Evolutionary conservation across 805 yeast species (phyloP), one percentile per base, ranked within the genome.

Genomic region (Clavispora vitiphila): DNA sequence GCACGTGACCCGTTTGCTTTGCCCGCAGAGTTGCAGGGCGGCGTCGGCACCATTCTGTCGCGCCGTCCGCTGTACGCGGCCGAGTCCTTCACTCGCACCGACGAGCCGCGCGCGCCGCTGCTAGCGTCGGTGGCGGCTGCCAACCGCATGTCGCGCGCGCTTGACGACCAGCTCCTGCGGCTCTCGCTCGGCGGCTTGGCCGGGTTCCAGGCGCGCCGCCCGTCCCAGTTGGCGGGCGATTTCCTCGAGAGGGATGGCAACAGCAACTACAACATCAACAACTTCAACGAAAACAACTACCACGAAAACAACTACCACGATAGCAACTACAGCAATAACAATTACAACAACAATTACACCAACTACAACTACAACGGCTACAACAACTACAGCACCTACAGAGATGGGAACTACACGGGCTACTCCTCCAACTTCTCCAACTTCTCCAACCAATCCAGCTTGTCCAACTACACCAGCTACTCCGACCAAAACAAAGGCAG

Each of bases 21-120:
- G 39, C 86, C 86, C 0, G 42, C 65, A 5, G 85, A 80, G 50
- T 65, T 80, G 29, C 84, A 80, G 57, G 85, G 86, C 34, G 86
- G 86, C 0, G 64, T 80, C 2, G 77, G 78, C 22, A 78, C 68
- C 42, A 78, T 81, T 34, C 73, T 77, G 19, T 77, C 84, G 9
- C 72, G 93, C 61, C 74, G 93, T 61, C 88, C 90, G 11, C 76
- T 83, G 40, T 83, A 80, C 56, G 80, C 87, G 10, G 86, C 89
- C 2, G 91, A 82, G 54, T 64, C 75, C 3, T 68, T 77, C 44
- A 75, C 80, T 20, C 62, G 76, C 38, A 41, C 30, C 34, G 36
- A 42, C 21, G 47, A 40, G 25, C 35, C 38, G 14, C 15, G 10
- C 25, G 19, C 22, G 18, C 16, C 7, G 34, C 41, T 19, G 31